Conservation (phyloP, 768 basidiomycete species). For the Kwoniella heveanensis region DNA sequence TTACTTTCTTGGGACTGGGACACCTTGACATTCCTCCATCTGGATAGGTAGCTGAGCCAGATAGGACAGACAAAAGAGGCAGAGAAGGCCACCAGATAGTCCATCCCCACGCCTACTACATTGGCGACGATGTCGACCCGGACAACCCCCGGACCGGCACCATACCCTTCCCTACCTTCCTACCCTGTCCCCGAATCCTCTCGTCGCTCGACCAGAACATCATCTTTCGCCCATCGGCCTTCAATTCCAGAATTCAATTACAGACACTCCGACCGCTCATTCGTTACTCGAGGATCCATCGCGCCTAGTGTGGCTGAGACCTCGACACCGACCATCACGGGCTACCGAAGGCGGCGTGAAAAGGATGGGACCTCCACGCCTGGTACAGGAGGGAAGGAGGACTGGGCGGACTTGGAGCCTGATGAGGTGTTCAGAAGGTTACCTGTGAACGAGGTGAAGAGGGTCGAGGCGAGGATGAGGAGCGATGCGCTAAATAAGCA, state of each 20-base stretch:
- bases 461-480: constrained; percentile 51
- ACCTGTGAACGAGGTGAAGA: constrained; percentile 50
- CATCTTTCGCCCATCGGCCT: constrained; percentile 12
- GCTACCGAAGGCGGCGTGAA: constrained; percentile 7
- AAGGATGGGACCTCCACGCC: not conserved
- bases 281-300: constrained; percentile 8
- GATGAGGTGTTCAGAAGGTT: constrained; percentile 53
- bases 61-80: no score
- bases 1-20: no score
- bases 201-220: constrained; percentile 14
- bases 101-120: no score
- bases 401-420: constrained; percentile 54
- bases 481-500: constrained; percentile 53
- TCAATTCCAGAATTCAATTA: constrained; percentile 1
- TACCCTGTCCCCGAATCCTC: constrained; percentile 17
- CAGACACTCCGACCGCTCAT: not conserved
- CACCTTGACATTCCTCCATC: no score
- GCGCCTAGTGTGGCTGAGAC: constrained; percentile 15
- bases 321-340: constrained; percentile 12
- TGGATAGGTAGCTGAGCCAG: no score
- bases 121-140: constrained; percentile 26
- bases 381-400: constrained; percentile 2
- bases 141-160: constrained; percentile 10
- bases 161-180: constrained; percentile 10
- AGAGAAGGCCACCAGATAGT: not conserved